Base-by-base conservation (phyloP, 345 rosid species). In the Citrus sp. region DNA sequence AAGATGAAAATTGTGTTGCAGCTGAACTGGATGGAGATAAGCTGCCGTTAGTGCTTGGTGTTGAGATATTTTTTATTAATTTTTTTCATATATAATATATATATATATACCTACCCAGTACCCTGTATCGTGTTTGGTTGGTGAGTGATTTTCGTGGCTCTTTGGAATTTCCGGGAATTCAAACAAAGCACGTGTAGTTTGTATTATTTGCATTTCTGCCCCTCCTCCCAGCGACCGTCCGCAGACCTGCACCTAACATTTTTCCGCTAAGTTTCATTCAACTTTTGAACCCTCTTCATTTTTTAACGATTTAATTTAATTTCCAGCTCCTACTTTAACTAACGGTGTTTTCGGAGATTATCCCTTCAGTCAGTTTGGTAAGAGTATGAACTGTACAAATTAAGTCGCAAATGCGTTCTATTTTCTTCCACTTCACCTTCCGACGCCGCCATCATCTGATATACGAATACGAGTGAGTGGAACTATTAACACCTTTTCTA, bases 181-280 rank as follows among this genome's bases (percentile, higher is more conserved):
- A 13, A 46, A 46, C 25, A 19, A 49, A 25, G 30, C 22, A 34
- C 6, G 30, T 37, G 10, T 4, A 9, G 21, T 19, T 28, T 65
- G 51, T 18, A 4, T 46, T 18, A 10, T 30, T 65, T 49, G 32
- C 78, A 46, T 32, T 66, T 76, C 64, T 30, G 49, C 12, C 72
- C 62, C 18, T 46, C 51, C 51, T 12, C 51, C 18, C 51, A 13
- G 1, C 51, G 5, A 46, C 51, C 18, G 16, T 46, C 51, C 51
- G 18, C 51, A 13, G 25, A 9, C 69, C 60, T 28, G 9, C 79
- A 76, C 79, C 66, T 66, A 67, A 67, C 79, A 34, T 32, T 37
- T 67, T 25, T 4, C 40, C 19, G 25, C 66, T 1, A 9, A 54
- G 66, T 66, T 13, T 46, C 18, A 12, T 76, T 67, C 54, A 25